Conservation (phyloP, 2,329 filamentous ascomycete species). For the Xylariaceae sp. region DNA sequence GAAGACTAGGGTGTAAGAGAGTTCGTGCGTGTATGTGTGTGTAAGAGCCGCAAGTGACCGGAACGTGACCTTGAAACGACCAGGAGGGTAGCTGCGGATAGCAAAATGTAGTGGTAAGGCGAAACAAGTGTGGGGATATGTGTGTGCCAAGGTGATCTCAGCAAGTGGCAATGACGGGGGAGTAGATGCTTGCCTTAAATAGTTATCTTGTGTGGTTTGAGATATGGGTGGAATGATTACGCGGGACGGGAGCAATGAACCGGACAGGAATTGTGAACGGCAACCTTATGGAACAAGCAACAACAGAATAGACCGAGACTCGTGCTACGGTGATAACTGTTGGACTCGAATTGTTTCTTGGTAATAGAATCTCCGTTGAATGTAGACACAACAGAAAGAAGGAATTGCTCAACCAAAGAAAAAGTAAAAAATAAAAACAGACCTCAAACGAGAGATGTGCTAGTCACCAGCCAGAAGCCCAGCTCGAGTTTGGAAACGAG, state of each 20-base stretch:
- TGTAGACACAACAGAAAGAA: conserved; percentile 24
- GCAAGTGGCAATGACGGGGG: not conserved
- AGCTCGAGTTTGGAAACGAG: conserved; percentile 18
- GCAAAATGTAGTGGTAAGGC: conserved; percentile 10
- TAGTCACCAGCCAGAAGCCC: conserved; percentile 13
- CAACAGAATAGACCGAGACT: conserved; percentile 23
- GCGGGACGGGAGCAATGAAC: conserved; percentile 9
- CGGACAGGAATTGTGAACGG: conserved; percentile 14
- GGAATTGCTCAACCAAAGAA: conserved; percentile 21
- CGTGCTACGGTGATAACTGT: conserved; percentile 23
- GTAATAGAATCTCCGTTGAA: conserved; percentile 17
- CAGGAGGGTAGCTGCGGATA: not conserved
- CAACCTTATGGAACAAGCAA: conserved; percentile 21
- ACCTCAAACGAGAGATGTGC: conserved; percentile 26
- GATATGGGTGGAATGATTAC: conserved; percentile 15
- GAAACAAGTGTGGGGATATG: conserved; percentile 8
- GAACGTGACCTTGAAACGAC: conserved; percentile 3
- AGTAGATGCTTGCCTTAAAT: conserved; percentile 18
- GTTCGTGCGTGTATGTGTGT: too few species aligned
- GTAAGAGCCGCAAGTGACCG: conserved; percentile 25
- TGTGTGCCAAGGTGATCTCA: not conserved
- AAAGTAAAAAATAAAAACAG: too few species aligned
- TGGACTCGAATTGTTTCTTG: conserved; percentile 5
- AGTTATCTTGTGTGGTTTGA: not conserved
- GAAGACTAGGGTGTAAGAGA: conserved; percentile 6